Evolutionary conservation across 768 basidiomycete genomes (phyloP), one percentile per base, ranked within the genome.

Genomic region (Amanita exitialis): DNA sequence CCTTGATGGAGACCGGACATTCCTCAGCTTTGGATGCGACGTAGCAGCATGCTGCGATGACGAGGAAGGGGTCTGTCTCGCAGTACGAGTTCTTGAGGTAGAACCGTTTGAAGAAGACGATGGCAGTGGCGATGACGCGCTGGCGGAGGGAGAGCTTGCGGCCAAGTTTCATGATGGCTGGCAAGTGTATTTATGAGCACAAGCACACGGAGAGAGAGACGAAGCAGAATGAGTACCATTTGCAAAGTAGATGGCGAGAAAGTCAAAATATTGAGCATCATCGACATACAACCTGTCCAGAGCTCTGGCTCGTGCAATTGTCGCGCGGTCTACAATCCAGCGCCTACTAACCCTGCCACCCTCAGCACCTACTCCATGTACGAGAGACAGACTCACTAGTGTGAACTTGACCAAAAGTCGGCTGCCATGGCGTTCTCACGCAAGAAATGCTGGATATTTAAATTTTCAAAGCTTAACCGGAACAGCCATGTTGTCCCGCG

Each of bases 21-120:
- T 99, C 96, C 62, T 99, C 96, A 1, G 93, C 91, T 65, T 99
- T 99, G 0, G 94, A 90, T 7, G 95, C 94, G 30, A 98, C 86
- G 65, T 97, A 98, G 56, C 85, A 84, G 67, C 95, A 99, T 0
- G 93, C 90, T 0, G 92, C 82, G 39, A 93, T 82, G 45, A 97
- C 93, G 51, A 94, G 73, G 59, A 90, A 93, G 0, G 92, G 92
- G 57, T 98, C 96, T 0, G 95, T 97, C 63, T 96, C 93, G 70
- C 89, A 92, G 62, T 93, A 95, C 6, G 82, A 76, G 63, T 95
- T 97, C 71, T 95, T 95, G 59, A 95, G 70, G 65, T 98, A 99
- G 68, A 97, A 98, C n/a, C 96, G 74, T 34, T 89, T 82, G 66
- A 98, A 96, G 69, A 91, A 98, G 36, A 97, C 86, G 44, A 86